A percentile compares a stretch with the other conserved stretches of the same genome.
These are phyloP conservation scores for Mesostigma viride DNA, from an alignment of 139 green algal genomes.

Conservation along the genomic window DNA sequence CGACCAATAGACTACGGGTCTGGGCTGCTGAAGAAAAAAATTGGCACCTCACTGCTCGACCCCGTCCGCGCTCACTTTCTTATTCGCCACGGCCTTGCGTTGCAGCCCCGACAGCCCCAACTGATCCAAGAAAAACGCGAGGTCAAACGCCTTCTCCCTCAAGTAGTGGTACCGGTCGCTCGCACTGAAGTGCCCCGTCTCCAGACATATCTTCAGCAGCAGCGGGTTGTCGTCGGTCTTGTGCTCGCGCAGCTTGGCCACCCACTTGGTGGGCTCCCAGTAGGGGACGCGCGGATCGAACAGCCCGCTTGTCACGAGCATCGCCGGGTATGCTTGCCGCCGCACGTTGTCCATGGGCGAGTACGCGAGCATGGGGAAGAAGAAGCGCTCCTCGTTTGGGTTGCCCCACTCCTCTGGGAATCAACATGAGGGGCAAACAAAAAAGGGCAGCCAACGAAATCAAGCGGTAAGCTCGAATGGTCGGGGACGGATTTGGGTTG, in stretches of 20 bases:
- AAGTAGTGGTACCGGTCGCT: constrained; percentile 26
- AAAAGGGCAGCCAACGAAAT: no score
- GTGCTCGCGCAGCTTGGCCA: constrained; percentile 33
- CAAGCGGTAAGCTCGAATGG: no score
- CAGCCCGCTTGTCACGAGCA: constrained; percentile 70
- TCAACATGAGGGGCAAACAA: no score
- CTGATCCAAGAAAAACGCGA: no score
- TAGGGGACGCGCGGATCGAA: constrained; percentile 69
- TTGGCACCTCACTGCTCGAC: no score
- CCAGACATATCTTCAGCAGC: constrained; percentile 16
- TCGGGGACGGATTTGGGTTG: no score
- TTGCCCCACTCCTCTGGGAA: constrained; percentile 67
- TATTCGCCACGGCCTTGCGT: no score
- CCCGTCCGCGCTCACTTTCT: no score
- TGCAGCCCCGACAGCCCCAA: no score
- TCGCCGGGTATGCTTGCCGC: constrained; percentile 56
- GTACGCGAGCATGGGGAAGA: constrained; percentile 79
- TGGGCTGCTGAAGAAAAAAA: no score
- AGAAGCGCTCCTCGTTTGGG: constrained; percentile 52
- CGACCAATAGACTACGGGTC: no score
- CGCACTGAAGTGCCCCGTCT: constrained; percentile 13
- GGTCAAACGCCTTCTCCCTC: constrained; percentile 44
- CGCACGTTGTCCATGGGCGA: constrained; percentile 79
- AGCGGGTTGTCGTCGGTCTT: not conserved
- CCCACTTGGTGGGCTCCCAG: constrained; percentile 70